phyloP scores from a whole-genome alignment of 345 rosid species.

The Eutrema japonicum region DNA sequence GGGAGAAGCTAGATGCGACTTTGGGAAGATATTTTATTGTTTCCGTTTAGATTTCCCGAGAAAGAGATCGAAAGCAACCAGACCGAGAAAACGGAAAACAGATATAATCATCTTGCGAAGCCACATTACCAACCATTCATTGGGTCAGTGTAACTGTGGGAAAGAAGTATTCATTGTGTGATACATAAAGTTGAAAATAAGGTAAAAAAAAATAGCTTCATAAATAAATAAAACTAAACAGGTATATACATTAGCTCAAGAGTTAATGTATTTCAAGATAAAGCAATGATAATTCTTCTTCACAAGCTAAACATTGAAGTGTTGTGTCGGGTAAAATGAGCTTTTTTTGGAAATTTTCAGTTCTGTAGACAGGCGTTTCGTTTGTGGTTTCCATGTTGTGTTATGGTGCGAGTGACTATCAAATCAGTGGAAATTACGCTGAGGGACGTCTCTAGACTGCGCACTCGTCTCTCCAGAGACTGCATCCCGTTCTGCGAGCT shows the following conservation, averaged over 20 bases:
- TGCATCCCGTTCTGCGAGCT: constrained; percentile 85
- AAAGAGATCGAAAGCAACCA: constrained; percentile 18
- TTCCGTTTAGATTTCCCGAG: constrained; percentile 8
- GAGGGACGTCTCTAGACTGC: constrained; percentile 84
- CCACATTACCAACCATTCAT: not conserved
- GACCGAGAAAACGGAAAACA: not conserved
- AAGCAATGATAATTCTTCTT: constrained; percentile 3
- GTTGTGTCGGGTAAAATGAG: constrained; percentile 13
- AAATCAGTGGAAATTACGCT: constrained; percentile 82
- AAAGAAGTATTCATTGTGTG: constrained; percentile 6
- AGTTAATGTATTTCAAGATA: constrained; percentile 7
- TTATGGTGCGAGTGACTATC: constrained; percentile 39
- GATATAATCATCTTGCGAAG: not conserved
- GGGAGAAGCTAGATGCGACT: constrained; percentile 83
- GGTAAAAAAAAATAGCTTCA: constrained; percentile 21
- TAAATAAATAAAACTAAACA: constrained; percentile 5
- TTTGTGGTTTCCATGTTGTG: constrained; percentile 37
- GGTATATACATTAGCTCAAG: constrained; percentile 9
- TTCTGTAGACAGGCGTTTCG: constrained; percentile 30
- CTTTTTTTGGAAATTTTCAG: constrained; percentile 17
- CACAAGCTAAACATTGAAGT: constrained; percentile 18
- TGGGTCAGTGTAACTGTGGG: not conserved
- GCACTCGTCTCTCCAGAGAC: constrained; percentile 83
- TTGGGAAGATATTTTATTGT: constrained; percentile 51
- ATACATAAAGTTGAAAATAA: constrained; percentile 23